Evolutionary conservation across 2,329 filamentous ascomycete genomes (phyloP).

Genomic region (Neonectria sp.): DNA sequence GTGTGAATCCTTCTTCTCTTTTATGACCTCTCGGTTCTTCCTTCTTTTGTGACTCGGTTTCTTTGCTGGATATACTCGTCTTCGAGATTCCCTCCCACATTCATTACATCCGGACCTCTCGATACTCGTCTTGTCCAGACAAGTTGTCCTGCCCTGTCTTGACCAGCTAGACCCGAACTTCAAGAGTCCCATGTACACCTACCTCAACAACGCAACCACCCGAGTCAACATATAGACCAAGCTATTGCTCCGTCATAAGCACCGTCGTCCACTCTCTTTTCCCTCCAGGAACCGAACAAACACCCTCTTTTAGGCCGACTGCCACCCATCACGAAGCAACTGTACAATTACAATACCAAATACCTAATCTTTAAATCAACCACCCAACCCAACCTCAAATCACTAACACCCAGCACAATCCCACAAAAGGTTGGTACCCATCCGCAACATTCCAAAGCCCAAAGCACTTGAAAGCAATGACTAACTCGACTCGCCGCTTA

Average conservation of each 20-base stretch:
- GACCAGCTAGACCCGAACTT: conserved; percentile 31
- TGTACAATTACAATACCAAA: conserved; percentile 44
- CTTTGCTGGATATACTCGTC: conserved; percentile 58
- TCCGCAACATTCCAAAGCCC: conserved; percentile 29
- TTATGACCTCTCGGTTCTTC: conserved; percentile 66
- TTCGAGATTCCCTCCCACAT: conserved; percentile 60
- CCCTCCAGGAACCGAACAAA: conserved; percentile 43
- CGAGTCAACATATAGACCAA: conserved; percentile 52
- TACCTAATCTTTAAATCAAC: conserved; percentile 47
- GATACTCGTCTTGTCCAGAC: conserved; percentile 40
- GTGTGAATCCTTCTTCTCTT: conserved; percentile 62
- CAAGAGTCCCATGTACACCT: conserved; percentile 51
- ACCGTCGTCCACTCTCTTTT: conserved; percentile 61
- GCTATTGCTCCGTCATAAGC: conserved; percentile 51
- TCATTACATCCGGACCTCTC: conserved; percentile 51
- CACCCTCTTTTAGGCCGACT: conserved; percentile 47
- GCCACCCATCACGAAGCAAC: conserved; percentile 40
- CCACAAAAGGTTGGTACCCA: conserved; percentile 44
- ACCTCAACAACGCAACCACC: conserved; percentile 46
- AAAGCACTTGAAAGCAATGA: conserved; percentile 20
- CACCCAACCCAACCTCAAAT: conserved; percentile 22
- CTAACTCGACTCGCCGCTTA: conserved; percentile 34
- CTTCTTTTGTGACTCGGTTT: conserved; percentile 63
- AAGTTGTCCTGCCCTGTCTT: conserved; percentile 24
- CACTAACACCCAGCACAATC: conserved; percentile 34